Evolutionary conservation across 73 alveolate genomes (phyloP).

Genomic region (Symbiodinium natans): DNA sequence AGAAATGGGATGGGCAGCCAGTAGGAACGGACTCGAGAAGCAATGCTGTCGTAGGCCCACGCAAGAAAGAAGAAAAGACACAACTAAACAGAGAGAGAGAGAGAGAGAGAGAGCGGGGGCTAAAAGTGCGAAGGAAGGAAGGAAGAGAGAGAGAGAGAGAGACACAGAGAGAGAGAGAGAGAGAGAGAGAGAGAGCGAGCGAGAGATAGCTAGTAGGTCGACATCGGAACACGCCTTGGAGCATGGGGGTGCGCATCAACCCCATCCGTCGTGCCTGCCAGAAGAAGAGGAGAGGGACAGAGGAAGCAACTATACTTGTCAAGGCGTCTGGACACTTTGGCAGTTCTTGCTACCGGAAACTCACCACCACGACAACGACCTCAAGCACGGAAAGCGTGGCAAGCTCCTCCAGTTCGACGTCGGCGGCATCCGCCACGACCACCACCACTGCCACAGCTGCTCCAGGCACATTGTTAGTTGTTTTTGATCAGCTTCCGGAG

Average conservation of each 20-base stretch:
- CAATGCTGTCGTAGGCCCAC: no score
- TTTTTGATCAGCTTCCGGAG: no score
- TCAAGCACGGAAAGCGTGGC: not conserved
- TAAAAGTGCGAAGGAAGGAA: not conserved
- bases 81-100: not conserved
- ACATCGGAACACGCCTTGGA: no score
- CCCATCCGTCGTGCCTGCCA: no score
- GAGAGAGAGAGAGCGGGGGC: no score
- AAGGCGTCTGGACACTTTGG: slow-evolving; percentile 66
- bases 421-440: slow-evolving; percentile 3
- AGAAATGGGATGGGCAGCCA: not conserved
- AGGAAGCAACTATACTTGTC: no score
- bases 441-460: slow-evolving; percentile 9
- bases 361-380: slow-evolving; percentile 63
- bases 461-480: not conserved
- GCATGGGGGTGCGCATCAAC: no score
- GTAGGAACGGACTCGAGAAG: no score
- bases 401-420: not conserved
- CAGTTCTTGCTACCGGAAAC: slow-evolving; percentile 36
- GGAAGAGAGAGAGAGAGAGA: not conserved
- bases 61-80: not conserved
- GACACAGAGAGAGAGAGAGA: not conserved
- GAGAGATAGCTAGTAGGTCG: no score
- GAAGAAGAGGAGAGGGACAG: no score
- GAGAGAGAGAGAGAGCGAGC: no score